A percentile compares a stretch with the other conserved stretches of the same genome.
These are phyloP conservation scores for Kodamaea fukazawae DNA, from an alignment of 805 yeast species.

Conservation along the genomic window DNA sequence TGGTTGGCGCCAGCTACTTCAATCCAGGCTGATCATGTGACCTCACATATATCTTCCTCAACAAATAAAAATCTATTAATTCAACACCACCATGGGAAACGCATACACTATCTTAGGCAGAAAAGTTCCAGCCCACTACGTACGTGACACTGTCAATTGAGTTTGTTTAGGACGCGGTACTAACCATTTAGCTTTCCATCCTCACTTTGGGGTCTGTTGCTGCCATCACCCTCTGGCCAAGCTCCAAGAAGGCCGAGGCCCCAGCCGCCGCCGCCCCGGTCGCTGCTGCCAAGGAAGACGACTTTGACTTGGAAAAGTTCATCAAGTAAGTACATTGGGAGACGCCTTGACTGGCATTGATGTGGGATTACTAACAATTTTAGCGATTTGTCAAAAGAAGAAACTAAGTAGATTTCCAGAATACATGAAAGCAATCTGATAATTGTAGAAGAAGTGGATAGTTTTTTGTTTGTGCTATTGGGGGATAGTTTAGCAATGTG, in stretches of 20 bases:
- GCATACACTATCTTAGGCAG: conserved; percentile 43
- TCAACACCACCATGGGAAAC: conserved; percentile 32
- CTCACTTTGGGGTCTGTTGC: conserved; percentile 40
- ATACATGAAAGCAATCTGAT: not conserved
- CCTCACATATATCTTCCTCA: too few relatives aligned
- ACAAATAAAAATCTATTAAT: too few relatives aligned
- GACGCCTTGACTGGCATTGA: conserved; percentile 4
- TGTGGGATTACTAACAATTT: conserved; percentile 12
- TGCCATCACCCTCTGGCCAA: conserved; percentile 39
- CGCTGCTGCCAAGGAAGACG: conserved; percentile 34
- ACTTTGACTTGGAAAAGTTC: conserved; percentile 43
- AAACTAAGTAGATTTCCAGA: conserved; percentile 26
- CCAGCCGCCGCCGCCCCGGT: conserved; percentile 19
- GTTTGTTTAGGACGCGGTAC: not conserved
- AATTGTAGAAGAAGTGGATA: not conserved
- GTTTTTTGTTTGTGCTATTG: not conserved
- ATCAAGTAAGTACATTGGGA: conserved; percentile 33
- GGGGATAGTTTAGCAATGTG: too few relatives aligned
- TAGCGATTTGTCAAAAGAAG: conserved; percentile 44
- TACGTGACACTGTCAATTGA: conserved; percentile 21
- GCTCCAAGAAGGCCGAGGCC: conserved; percentile 22
- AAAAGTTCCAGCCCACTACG: conserved; percentile 46
- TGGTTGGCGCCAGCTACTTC: too few relatives aligned
- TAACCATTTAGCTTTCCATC: conserved; percentile 36
- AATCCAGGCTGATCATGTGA: too few relatives aligned